phyloP scores from a whole-genome alignment of 1,139 yeast species.

The Suhomyces bokatorum region DNA sequence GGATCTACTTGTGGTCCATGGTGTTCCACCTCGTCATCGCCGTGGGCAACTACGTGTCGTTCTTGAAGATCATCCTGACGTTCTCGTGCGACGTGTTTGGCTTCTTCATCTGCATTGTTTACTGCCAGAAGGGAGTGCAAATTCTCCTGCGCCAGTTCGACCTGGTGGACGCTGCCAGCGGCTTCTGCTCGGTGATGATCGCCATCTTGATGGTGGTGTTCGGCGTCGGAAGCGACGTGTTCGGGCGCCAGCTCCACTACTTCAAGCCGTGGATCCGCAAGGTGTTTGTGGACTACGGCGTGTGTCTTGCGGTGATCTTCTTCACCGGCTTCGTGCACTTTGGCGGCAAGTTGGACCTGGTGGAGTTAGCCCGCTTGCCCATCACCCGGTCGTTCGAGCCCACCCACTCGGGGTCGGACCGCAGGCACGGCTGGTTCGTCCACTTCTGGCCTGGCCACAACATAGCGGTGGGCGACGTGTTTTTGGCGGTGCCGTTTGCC shows the following conservation, averaged over 20 bases:
- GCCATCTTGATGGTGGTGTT: conserved; percentile 72
- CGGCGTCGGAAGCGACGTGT: conserved; percentile 64
- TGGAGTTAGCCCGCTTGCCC: conserved; percentile 61
- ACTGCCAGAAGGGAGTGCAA: conserved; percentile 87
- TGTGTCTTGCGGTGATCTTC: conserved; percentile 79
- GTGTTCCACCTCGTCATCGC: conserved; percentile 76
- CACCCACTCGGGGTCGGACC: conserved; percentile 43
- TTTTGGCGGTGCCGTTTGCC: conserved; percentile 91
- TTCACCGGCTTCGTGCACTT: conserved; percentile 91
- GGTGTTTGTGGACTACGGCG: conserved; percentile 80
- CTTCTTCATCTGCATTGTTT: conserved; percentile 84
- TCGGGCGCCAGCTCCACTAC: conserved; percentile 62
- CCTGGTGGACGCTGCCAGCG: conserved; percentile 48
- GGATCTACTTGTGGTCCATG: conserved; percentile 94
- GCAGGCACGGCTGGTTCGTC: conserved; percentile 70
- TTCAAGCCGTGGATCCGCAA: conserved; percentile 63
- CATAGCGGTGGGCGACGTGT: conserved; percentile 70
- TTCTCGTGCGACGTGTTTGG: conserved; percentile 96
- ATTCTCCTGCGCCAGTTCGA: conserved; percentile 71
- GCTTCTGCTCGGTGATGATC: conserved; percentile 74
- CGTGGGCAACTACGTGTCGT: conserved; percentile 64
- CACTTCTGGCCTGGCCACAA: conserved; percentile 68
- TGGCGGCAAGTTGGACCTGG: conserved; percentile 65
- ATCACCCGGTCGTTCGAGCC: conserved; percentile 77
- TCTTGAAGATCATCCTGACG: conserved; percentile 69